Percentiles rank a stretch among this genome's conserved stretches.
Evolutionary conservation across 2,329 filamentous ascomycete genomes (phyloP).

Genomic region (Aspergillus proliferans): DNA sequence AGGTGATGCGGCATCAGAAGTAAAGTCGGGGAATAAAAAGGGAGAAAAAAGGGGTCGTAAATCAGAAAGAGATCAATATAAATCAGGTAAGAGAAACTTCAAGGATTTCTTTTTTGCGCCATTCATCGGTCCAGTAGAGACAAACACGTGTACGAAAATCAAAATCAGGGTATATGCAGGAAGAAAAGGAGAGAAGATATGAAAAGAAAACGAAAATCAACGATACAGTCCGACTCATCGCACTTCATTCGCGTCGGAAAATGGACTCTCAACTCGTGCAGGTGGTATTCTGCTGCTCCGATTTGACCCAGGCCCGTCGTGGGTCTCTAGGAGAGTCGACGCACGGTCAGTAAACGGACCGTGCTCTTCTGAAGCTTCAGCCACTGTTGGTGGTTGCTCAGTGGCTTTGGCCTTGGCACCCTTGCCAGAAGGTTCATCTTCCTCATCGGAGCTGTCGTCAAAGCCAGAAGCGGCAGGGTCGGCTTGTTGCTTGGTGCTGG

Average conservation of each 20-base stretch:
- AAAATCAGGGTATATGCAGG: background rate
- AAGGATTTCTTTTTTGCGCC: too few species aligned
- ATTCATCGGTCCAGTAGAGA: too few species aligned
- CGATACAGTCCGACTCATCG: conserved; percentile 18
- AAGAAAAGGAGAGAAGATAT: conserved; percentile 8
- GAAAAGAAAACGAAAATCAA: conserved; percentile 1
- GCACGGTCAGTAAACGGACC: conserved; percentile 25
- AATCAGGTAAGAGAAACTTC: background rate
- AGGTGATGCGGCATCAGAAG: background rate
- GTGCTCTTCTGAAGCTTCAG: conserved; percentile 21
- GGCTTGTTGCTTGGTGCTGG: conserved; percentile 11
- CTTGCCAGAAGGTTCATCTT: conserved; percentile 14
- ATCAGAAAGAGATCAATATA: background rate
- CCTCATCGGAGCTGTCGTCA: conserved; percentile 28
- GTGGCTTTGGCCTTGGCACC: conserved; percentile 16
- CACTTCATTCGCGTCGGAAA: conserved; percentile 41
- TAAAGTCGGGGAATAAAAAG: background rate
- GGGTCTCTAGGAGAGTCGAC: conserved; percentile 11
- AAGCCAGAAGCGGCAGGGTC: conserved; percentile 24
- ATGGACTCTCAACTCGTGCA: conserved; percentile 35
- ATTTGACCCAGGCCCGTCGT: conserved; percentile 21
- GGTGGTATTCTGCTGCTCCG: conserved; percentile 22
- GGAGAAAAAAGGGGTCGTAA: conserved; percentile 6
- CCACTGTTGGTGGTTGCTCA: conserved; percentile 17
- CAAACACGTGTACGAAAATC: background rate